Percentiles rank a stretch among this genome's conserved stretches.
These are phyloP conservation scores for Colletotrichum orbiculare DNA, from an alignment of 2,329 filamentous ascomycete genomes.

Conservation along the genomic window DNA sequence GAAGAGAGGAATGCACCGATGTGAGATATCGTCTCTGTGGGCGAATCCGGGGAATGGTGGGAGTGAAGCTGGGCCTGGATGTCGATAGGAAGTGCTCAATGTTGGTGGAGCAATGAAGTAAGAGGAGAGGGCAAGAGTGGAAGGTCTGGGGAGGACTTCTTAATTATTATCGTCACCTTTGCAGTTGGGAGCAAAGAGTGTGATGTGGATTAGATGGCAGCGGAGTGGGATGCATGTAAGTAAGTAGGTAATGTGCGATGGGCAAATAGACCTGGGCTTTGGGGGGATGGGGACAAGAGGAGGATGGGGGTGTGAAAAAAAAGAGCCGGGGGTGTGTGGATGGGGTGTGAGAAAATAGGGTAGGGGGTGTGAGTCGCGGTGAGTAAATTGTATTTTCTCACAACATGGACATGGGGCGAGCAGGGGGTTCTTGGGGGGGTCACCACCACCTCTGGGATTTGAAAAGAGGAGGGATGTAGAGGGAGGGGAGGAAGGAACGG, in stretches of 20 bases:
- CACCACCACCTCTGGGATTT: not conserved
- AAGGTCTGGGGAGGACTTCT: constrained; percentile 37
- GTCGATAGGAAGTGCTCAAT: constrained; percentile 11
- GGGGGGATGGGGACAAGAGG: constrained; percentile 3
- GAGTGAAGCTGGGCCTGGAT: constrained; percentile 19
- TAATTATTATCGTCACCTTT: constrained; percentile 39
- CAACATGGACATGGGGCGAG: constrained; percentile 28
- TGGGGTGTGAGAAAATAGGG: constrained; percentile 3
- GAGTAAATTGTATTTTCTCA: constrained; percentile 33
- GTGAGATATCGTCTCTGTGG: constrained; percentile 19
- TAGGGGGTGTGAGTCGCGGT: constrained; percentile 34
- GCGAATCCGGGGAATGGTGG: constrained; percentile 23
- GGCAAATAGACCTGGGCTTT: constrained; percentile 16
- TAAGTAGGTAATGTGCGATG: constrained; percentile 34
- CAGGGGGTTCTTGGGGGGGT: constrained; percentile 27
- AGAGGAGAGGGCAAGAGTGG: constrained; percentile 32
- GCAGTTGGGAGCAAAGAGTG: constrained; percentile 15
- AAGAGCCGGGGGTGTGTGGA: constrained; percentile 16
- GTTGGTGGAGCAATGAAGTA: constrained; percentile 37
- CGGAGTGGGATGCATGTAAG: constrained; percentile 33
- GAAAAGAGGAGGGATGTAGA: constrained; percentile 2
- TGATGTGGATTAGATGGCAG: constrained; percentile 36
- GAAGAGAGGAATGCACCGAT: constrained; percentile 22
- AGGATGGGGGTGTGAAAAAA: constrained; percentile 16
- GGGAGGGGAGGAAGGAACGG: constrained; percentile 7